Evolutionary conservation across 257 asterid species (phyloP), one percentile per base, ranked within the genome.

Genomic region (Scutellaria baicalensis): DNA sequence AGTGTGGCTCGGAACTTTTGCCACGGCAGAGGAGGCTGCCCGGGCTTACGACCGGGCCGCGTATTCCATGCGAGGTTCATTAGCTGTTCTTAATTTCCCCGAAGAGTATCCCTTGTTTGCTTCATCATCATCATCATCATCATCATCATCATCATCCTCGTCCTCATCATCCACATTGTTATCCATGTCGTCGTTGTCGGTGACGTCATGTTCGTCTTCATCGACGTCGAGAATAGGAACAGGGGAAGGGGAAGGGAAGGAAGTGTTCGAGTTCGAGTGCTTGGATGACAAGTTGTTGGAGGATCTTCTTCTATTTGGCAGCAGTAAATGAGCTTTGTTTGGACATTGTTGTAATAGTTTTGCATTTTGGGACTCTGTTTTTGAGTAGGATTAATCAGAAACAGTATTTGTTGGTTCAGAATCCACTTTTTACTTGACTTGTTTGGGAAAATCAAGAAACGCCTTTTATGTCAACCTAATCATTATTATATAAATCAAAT

Each of bases 41-140:
- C 77, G 90, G 39, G 96, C 94, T 0, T 87, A 89, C 9, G 96
- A 89, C 23, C 65, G 76, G 47, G 94, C 96, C 2, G 96, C 96
- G 13, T 76, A 78, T 38, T 51, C 59, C 1, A 85, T 82, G 90
- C 73, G 89, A 49, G 94, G 96, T 3, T 65, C 74, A 5, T 6
- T 85, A 33, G 96, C 96, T 0, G 79, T 89, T 9, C 94, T 89
- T 9, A 89, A 89, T 59, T 89, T 89, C 56, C 94, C 96, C 0
- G 60, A 82, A 0, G 96, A 89, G 43, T 78, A 85, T 66, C 87
- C 93, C 0, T 42, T 74, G 2, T 27, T 54, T 10, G 57, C 66
- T 57, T 68, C 86, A 5, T 6, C 55, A 2, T 27, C 68, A 0
- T 20, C 58, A 0, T 6, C 76, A 0, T 12, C 68, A 3, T 13